Conservation (phyloP, 2,329 filamentous ascomycete genomes). For the Aspergillus tamarii region DNA sequence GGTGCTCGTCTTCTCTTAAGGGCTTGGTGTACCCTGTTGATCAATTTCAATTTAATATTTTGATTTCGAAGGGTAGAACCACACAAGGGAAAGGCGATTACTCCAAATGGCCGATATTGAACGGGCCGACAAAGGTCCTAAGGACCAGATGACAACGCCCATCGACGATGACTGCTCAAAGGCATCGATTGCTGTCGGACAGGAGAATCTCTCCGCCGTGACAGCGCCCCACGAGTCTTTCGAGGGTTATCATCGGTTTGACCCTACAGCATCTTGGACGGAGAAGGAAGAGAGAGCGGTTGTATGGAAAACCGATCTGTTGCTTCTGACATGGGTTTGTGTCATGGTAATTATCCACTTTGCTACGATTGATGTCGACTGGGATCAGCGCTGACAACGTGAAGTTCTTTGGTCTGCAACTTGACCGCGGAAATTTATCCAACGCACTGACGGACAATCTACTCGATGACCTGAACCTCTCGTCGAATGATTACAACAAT, state of each 20-base stretch:
- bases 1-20: neutral
- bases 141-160: neutral
- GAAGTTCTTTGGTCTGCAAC: constrained; percentile 39
- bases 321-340: constrained; percentile 28
- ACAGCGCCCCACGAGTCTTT: constrained; percentile 34
- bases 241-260: constrained; percentile 31
- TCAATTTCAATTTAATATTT: neutral
- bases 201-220: constrained; percentile 30
- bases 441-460: constrained; percentile 43
- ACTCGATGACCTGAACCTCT: constrained; percentile 38
- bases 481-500: constrained; percentile 45
- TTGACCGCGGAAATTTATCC: constrained; percentile 39
- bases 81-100: neutral
- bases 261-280: constrained; percentile 29
- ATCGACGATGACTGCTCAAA: constrained; percentile 19
- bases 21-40: neutral
- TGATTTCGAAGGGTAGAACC: neutral
- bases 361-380: too few relatives aligned
- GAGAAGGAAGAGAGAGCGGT: constrained; percentile 50
- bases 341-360: constrained; percentile 21
- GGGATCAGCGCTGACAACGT: neutral
- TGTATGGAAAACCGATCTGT: constrained; percentile 47
- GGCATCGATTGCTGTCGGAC: constrained; percentile 20
- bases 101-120: constrained; percentile 25
- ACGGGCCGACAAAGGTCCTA: constrained; percentile 21